Evolutionary conservation across 345 rosid species (phyloP).

Genomic region (Mangifera indica): DNA sequence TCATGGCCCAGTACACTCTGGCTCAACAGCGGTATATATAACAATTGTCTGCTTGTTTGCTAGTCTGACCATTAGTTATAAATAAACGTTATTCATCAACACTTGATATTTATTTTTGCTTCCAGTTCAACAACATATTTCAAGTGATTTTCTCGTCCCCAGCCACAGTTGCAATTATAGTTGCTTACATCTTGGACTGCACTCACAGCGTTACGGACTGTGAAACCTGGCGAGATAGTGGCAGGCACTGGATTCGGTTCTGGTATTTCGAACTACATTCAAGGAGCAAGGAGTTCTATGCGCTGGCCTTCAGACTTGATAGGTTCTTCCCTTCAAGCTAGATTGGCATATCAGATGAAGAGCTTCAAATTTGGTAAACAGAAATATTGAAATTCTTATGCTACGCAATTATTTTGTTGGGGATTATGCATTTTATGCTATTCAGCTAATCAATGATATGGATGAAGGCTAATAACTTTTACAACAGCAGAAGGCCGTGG

Average conservation of each 20-base stretch:
- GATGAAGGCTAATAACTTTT: no score
- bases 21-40: conserved; percentile 52
- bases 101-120: background rate
- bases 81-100: background rate
- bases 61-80: background rate
- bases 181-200: conserved; percentile 60
- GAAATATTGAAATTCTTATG: background rate
- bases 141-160: conserved; percentile 92
- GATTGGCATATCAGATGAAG: background rate
- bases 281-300: conserved; percentile 69
- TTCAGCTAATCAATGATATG: background rate
- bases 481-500: no score
- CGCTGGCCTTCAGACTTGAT: conserved; percentile 68
- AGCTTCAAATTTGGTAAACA: background rate
- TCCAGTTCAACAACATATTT: conserved; percentile 79
- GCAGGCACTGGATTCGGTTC: conserved; percentile 95
- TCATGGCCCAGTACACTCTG: conserved; percentile 66
- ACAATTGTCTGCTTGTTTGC: background rate
- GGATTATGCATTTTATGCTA: no score
- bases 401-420: background rate
- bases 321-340: conserved; percentile 87
- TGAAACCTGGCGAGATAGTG: conserved; percentile 63
- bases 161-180: conserved; percentile 62
- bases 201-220: conserved; percentile 55
- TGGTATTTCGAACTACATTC: conserved; percentile 46